Conservation (phyloP, 1,284 basidiomycete species). For the Puccinia horiana region DNA sequence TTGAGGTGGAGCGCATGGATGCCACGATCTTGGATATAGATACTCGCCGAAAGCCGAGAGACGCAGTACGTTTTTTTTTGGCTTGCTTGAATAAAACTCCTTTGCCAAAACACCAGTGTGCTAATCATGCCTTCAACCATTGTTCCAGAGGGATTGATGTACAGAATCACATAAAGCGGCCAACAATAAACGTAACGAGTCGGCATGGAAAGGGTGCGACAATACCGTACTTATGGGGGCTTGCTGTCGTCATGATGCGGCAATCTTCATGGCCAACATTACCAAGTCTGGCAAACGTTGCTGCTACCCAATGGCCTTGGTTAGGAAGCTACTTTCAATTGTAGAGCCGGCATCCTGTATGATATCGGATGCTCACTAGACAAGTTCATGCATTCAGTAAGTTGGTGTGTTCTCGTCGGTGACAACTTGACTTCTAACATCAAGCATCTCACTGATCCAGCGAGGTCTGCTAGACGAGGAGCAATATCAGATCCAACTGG, state of each 20-base stretch:
- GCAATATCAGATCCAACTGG: background rate
- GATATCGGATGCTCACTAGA: background rate
- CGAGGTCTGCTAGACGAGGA: background rate
- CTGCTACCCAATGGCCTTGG: background rate
- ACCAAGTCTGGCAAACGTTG: background rate
- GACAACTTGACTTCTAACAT: background rate
- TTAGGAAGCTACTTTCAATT: background rate
- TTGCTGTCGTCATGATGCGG: slow-evolving; percentile 19
- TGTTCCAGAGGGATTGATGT: slow-evolving; percentile 1
- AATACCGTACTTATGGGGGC: slow-evolving; percentile 4
- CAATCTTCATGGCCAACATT: slow-evolving; percentile 15
- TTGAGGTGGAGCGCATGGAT: background rate
- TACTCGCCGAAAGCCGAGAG: background rate
- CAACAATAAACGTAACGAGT: background rate
- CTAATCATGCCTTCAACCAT: no score
- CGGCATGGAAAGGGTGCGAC: slow-evolving; percentile 5
- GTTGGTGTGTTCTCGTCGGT: background rate
- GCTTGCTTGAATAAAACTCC: background rate
- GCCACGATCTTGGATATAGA: background rate
- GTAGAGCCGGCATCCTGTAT: background rate
- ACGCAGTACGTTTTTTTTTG: background rate
- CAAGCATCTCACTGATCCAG: background rate
- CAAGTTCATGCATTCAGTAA: background rate
- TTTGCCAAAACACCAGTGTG: background rate
- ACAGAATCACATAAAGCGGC: slow-evolving; percentile 11